Percentiles rank a stretch among this genome's conserved stretches.
Evolutionary conservation across 495 filamentous ascomycete genomes (phyloP).

Genomic region (Aspergillus incahuasiensis): DNA sequence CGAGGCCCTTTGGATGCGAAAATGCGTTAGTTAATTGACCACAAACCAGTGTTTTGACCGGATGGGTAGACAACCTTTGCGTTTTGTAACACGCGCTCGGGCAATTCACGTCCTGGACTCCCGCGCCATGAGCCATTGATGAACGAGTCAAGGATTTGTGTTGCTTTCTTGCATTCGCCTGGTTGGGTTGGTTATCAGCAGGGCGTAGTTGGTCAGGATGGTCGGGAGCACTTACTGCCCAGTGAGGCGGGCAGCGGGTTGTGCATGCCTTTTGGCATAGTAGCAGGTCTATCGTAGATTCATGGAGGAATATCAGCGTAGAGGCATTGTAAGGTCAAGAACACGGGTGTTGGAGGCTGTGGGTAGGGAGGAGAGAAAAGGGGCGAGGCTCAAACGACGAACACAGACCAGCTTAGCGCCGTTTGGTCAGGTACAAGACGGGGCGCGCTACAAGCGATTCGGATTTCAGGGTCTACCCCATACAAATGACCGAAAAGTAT

Average conservation of each 20-base stretch:
- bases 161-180: slow-evolving; percentile 79
- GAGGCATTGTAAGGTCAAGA: not conserved
- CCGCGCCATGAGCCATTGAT: slow-evolving; percentile 81
- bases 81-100: slow-evolving; percentile 70
- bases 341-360: not conserved
- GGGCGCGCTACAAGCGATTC: too few species aligned
- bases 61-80: slow-evolving; percentile 77
- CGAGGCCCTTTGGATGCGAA: slow-evolving; percentile 62
- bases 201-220: not conserved
- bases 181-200: not conserved
- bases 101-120: slow-evolving; percentile 86
- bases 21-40: not conserved
- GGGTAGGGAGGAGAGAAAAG: not conserved
- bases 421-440: not conserved
- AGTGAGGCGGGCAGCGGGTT: slow-evolving; percentile 58
- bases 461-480: too few species aligned
- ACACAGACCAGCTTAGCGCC: not conserved
- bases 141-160: slow-evolving; percentile 83
- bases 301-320: not conserved
- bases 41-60: not conserved
- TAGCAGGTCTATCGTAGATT: not conserved
- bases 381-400: not conserved
- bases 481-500: not conserved
- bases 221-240: slow-evolving; percentile 35
- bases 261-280: slow-evolving; percentile 49